Conservation (phyloP, 2,329 filamentous ascomycete species). For the Fusarium coffeatum region DNA sequence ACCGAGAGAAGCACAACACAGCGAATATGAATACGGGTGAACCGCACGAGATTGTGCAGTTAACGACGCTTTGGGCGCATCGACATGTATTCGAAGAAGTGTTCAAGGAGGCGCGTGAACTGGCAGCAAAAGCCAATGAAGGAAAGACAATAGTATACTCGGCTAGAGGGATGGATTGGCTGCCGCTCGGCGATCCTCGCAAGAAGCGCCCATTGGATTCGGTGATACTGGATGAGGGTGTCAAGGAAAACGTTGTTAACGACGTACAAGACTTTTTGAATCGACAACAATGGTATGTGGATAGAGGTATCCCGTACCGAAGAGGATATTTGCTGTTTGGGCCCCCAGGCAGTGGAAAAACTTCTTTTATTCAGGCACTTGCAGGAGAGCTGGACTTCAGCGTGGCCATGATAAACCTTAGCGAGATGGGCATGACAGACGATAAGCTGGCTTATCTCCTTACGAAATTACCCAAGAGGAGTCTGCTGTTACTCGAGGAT, state of each 20-base stretch:
- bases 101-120: conserved; percentile 84
- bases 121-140: conserved; percentile 83
- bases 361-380: conserved; percentile 93
- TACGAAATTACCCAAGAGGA: conserved; percentile 84
- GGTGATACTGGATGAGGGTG: conserved; percentile 84
- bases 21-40: conserved; percentile 84
- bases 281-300: conserved; percentile 87
- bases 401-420: conserved; percentile 92
- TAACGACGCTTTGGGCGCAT: conserved; percentile 91
- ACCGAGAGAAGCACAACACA: conserved; percentile 85
- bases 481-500: conserved; percentile 86
- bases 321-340: conserved; percentile 90
- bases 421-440: conserved; percentile 89
- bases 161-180: conserved; percentile 86
- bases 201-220: conserved; percentile 89
- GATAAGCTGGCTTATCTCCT: conserved; percentile 88
- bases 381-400: conserved; percentile 93
- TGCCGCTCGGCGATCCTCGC: conserved; percentile 83
- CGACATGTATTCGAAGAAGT: conserved; percentile 90
- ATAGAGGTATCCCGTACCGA: conserved; percentile 93
- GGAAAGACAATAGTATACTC: conserved; percentile 95
- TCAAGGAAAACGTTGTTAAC: conserved; percentile 82
- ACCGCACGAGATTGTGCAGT: conserved; percentile 92
- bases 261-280: conserved; percentile 86
- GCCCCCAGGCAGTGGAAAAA: conserved; percentile 92